Evolutionary conservation across 257 asterid genomes (phyloP).

Genomic region (Fraxinus cuspidata): DNA sequence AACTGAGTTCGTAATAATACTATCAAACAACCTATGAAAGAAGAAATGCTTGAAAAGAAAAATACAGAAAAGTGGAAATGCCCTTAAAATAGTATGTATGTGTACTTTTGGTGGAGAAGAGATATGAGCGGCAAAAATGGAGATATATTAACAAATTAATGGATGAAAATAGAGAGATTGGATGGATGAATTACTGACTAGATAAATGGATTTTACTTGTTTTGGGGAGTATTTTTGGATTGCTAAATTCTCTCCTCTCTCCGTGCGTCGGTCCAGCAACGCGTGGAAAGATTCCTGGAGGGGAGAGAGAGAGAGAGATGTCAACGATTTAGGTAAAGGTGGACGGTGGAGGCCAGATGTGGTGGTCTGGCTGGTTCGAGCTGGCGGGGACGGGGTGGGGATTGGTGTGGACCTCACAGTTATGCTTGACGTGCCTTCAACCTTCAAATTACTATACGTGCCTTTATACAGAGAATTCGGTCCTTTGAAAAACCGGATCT

Average conservation of each 20-base stretch:
- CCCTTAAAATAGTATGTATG: background rate
- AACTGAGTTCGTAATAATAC: constrained; percentile 1
- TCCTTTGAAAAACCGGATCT: too few relatives aligned
- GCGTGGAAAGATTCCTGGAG: background rate
- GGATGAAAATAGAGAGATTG: background rate
- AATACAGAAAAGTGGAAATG: background rate
- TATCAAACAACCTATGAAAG: background rate
- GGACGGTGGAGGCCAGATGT: background rate
- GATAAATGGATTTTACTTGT: background rate
- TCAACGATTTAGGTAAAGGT: background rate
- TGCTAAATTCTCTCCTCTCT: background rate
- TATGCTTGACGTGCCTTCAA: background rate
- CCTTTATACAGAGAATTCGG: too few relatives aligned
- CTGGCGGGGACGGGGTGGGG: background rate
- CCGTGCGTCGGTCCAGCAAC: background rate
- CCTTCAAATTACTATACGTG: background rate
- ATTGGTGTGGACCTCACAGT: background rate
- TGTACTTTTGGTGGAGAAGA: background rate
- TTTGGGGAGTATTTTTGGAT: background rate
- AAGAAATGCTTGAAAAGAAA: background rate
- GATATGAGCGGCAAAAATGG: background rate
- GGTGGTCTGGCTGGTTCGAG: background rate
- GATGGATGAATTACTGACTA: background rate
- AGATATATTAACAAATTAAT: background rate
- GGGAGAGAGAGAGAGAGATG: background rate